Evolutionary conservation across 2,329 filamentous ascomycete species (phyloP), one percentile per base, ranked within the genome.

Genomic region (Plenodomus biglobosus): DNA sequence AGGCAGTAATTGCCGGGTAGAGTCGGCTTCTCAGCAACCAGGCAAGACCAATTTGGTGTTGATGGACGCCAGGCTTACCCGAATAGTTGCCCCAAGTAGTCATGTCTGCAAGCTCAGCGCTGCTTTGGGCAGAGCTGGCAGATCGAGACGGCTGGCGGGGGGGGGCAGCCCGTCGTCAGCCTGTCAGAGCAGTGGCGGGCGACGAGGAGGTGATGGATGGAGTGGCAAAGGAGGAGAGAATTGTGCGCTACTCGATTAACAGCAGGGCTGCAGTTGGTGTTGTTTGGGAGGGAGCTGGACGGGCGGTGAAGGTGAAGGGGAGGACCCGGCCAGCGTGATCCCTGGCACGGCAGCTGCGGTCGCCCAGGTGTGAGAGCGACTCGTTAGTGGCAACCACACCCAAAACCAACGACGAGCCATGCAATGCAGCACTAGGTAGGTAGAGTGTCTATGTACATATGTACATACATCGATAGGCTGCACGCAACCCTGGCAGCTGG

Each of bases 81-180:
- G 52, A 53, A 51, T 71, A 70, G 51, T 71, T 71, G 44, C 69
- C 68, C 56, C 57, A 67, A 51, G 53, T 52, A 46, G 64, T 48
- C 62, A 67, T 68, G 48, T 52, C 39, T 53, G 50, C 42, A 44
- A 39, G 52, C 39, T 27, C 38, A 46, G 30, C 24, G 53, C 34
- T 41, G 47, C 42, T 24, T 36, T 46, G 48, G 43, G 59, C 48
- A 50, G 46, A 48, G 37, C 45, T 52, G 64, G n/a, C 50, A 55
- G 64, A 64, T 65, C 55, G 52, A 34, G 42, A 40, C 52, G 46
- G 48, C n/a, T n/a, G n/a, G n/a, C n/a, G 59, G 55, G 54, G 38
- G 47, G 53, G 35, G 11, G 35, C 16, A 15, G 15, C 3, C 42
- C 42, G 46, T 36, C 45, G 48, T 45, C 49, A 50, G 38, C 44